These are phyloP conservation scores for Ambrosia artemisiifolia DNA, from an alignment of 129 eudicot species.

Conservation along the genomic window DNA sequence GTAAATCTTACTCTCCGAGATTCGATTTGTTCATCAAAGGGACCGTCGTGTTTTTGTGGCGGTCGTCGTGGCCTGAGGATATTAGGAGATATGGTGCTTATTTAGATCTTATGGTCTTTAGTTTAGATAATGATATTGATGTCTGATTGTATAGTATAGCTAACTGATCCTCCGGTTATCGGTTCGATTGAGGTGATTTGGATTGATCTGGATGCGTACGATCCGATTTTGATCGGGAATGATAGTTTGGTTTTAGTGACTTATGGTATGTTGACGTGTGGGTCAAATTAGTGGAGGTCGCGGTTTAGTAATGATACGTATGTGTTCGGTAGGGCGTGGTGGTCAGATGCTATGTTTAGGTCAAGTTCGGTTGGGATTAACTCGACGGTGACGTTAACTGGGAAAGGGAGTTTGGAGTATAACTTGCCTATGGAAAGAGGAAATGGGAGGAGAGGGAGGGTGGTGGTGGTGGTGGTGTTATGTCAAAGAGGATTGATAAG, in stretches of 20 bases:
- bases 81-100: slow-evolving; percentile 64
- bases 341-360: slow-evolving; percentile 56
- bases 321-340: slow-evolving; percentile 79
- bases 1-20: slow-evolving; percentile 71
- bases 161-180: slow-evolving; percentile 88
- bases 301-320: slow-evolving; percentile 90
- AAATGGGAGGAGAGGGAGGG: too few species aligned
- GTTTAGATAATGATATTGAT: slow-evolving; percentile 49
- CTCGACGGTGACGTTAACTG: slow-evolving; percentile 48
- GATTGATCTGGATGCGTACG: slow-evolving; percentile 66
- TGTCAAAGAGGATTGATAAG: too few species aligned
- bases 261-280: slow-evolving; percentile 75
- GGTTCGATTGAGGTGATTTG: slow-evolving; percentile 65
- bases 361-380: slow-evolving; percentile 28
- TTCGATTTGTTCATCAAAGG: slow-evolving; percentile 79
- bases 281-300: slow-evolving; percentile 91
- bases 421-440: slow-evolving; percentile 56
- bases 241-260: slow-evolving; percentile 57
- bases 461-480: too few species aligned
- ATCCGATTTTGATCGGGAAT: slow-evolving; percentile 37
- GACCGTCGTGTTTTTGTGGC: slow-evolving; percentile 73
- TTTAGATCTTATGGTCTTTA: slow-evolving; percentile 70
- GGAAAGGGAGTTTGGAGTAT: slow-evolving; percentile 53
- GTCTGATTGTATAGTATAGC: slow-evolving; percentile 91
- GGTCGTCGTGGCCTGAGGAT: slow-evolving; percentile 85